A percentile compares a stretch with the other conserved stretches of the same genome.
Conservation (phyloP, 305 asterid genomes). For the Plantago coronopus region DNA sequence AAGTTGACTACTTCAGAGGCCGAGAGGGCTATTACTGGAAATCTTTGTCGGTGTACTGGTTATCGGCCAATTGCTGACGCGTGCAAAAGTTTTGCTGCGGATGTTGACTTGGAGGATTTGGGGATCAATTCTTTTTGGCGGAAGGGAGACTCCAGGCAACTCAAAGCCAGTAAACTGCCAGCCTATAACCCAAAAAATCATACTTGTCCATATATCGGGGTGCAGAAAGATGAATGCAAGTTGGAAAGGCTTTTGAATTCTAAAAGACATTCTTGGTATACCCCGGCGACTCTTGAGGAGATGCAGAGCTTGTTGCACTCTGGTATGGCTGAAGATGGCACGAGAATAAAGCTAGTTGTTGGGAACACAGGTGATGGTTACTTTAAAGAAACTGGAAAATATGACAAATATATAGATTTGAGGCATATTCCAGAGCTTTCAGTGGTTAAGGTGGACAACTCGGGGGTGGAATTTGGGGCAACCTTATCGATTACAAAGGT, state of each 20-base stretch:
- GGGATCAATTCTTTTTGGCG: conserved; percentile 68
- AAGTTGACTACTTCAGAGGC: conserved; percentile 63
- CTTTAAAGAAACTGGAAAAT: conserved; percentile 42
- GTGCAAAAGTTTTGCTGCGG: conserved; percentile 68
- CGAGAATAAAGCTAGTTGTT: conserved; percentile 44
- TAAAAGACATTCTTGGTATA: conserved; percentile 45
- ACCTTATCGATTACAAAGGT: conserved; percentile 59
- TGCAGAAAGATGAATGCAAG: conserved; percentile 26
- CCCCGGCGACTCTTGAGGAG: conserved; percentile 51
- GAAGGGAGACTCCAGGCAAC: conserved; percentile 42
- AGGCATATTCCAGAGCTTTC: conserved; percentile 62
- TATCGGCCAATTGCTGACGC: conserved; percentile 83
- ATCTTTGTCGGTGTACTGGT: conserved; percentile 80
- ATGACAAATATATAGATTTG: conserved; percentile 54
- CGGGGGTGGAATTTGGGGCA: conserved; percentile 62
- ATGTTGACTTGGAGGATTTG: conserved; percentile 76
- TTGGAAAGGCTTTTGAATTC: conserved; percentile 34
- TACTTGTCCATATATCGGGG: conserved; percentile 32
- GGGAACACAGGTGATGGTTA: conserved; percentile 72
- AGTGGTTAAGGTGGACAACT: conserved; percentile 28
- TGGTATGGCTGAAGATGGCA: conserved; percentile 24
- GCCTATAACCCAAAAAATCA: conserved; percentile 34
- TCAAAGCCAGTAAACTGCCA: conserved; percentile 39
- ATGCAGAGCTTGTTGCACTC: conserved; percentile 43
- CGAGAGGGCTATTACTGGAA: conserved; percentile 63